A percentile compares a stretch with the other conserved stretches of the same genome.
Conservation (phyloP, 371 early-diverging fungal species). For the Coemansia sp. region DNA sequence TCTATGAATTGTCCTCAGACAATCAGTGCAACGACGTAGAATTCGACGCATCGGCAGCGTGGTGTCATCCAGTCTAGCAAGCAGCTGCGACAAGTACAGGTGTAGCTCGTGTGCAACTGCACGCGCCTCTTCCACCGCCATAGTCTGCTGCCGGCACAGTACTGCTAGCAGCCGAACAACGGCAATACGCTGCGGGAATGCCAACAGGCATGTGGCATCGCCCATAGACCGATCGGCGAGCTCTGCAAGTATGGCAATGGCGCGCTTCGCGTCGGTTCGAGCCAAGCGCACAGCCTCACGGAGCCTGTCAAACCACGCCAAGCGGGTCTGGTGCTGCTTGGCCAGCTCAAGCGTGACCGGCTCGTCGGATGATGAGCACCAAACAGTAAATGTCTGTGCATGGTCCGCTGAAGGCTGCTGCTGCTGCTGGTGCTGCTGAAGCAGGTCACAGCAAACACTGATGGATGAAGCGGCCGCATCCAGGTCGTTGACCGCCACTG, state of each 20-base stretch:
- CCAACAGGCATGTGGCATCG: neutral
- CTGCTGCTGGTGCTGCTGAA: neutral
- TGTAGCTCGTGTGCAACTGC: slow-evolving; percentile 22
- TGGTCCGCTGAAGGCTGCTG: neutral
- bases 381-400: neutral
- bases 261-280: neutral
- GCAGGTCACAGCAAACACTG: slow-evolving; percentile 1
- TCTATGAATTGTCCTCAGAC: slow-evolving; percentile 4
- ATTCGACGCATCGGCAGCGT: slow-evolving; percentile 7
- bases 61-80: neutral
- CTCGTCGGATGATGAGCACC: slow-evolving; percentile 28
- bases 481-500: slow-evolving; percentile 7
- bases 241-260: slow-evolving; percentile 4
- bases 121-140: neutral
- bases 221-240: slow-evolving; percentile 2
- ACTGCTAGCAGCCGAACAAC: slow-evolving; percentile 26
- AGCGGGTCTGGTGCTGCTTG: slow-evolving; percentile 15
- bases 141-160: slow-evolving; percentile 3
- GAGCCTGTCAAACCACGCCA: slow-evolving; percentile 12
- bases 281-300: slow-evolving; percentile 16
- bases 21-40: slow-evolving; percentile 11
- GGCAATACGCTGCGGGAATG: slow-evolving; percentile 26
- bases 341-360: slow-evolving; percentile 17
- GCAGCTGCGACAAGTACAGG: slow-evolving; percentile 23
- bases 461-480: slow-evolving; percentile 7